These are phyloP conservation scores for Stentor coeruleus DNA, from an alignment of 73 alveolate genomes.

Conservation along the genomic window DNA sequence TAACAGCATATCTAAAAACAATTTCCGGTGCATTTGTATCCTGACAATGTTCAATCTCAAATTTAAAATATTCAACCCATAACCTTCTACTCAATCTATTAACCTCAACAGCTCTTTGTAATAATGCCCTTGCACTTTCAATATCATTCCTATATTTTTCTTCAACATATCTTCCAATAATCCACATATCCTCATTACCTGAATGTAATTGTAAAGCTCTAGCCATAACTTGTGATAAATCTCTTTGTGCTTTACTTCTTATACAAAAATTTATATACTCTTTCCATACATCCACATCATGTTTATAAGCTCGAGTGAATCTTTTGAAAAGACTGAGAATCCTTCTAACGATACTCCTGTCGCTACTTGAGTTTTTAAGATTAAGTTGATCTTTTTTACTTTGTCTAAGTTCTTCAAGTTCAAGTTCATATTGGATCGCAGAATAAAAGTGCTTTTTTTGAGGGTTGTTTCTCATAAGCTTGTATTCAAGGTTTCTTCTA, in stretches of 20 bases:
- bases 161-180: not conserved
- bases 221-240: not conserved
- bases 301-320: not conserved
- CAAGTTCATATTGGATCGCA: constrained; percentile 20
- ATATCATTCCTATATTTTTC: not conserved
- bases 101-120: not conserved
- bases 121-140: constrained; percentile 2
- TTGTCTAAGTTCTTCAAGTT: not conserved
- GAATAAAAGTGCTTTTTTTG: not conserved
- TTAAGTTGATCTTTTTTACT: not conserved
- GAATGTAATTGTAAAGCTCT: constrained; percentile 18
- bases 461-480: constrained; percentile 24
- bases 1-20: no score
- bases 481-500: constrained; percentile 15
- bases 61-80: constrained; percentile 11
- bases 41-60: no score
- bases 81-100: not conserved
- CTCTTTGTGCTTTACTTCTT: not conserved
- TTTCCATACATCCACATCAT: constrained; percentile 3
- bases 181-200: not conserved
- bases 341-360: constrained; percentile 8
- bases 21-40: no score
- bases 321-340: not conserved
- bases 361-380: not conserved
- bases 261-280: constrained; percentile 26